phyloP scores from a whole-genome alignment of 208 protist genomes.

The Trypanosoma cruzi region DNA sequence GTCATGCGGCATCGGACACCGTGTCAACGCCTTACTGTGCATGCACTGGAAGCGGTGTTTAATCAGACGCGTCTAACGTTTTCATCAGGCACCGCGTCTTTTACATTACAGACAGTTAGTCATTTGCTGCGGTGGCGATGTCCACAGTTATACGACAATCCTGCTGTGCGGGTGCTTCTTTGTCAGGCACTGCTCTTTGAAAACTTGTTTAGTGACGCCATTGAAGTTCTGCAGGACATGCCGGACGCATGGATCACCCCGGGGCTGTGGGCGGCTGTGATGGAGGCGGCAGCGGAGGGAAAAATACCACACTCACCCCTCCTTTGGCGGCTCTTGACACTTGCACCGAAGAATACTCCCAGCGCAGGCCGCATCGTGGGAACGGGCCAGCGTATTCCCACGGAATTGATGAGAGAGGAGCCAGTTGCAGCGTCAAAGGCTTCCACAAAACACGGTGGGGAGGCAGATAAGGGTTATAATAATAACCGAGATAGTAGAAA shows the following conservation, averaged over 20 bases:
- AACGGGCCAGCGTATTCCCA: constrained; percentile 18
- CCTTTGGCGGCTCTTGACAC: constrained; percentile 54
- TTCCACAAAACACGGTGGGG: not conserved
- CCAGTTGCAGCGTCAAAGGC: not conserved
- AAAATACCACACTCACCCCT: constrained; percentile 67
- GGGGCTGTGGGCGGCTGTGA: constrained; percentile 45
- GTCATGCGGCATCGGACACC: constrained; percentile 55
- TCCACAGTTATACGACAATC: constrained; percentile 43
- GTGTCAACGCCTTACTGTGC: constrained; percentile 39
- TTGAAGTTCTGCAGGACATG: constrained; percentile 46
- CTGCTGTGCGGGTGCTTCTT: constrained; percentile 45
- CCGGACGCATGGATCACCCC: constrained; percentile 57
- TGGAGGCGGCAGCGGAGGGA: constrained; percentile 52
- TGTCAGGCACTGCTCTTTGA: constrained; percentile 50
- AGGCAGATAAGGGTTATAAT: not conserved
- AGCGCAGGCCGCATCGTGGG: constrained; percentile 16
- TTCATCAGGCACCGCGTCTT: constrained; percentile 24
- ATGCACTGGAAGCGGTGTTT: constrained; percentile 39
- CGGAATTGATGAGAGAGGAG: not conserved
- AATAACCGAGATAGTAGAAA: not conserved
- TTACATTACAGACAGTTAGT: constrained; percentile 33
- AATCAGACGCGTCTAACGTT: constrained; percentile 27
- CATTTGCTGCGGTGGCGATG: constrained; percentile 22
- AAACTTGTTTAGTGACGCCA: constrained; percentile 41
- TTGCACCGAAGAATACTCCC: constrained; percentile 10